Evolutionary conservation across 495 filamentous ascomycete genomes (phyloP).

Genomic region (Penicillium atrosanguineum): DNA sequence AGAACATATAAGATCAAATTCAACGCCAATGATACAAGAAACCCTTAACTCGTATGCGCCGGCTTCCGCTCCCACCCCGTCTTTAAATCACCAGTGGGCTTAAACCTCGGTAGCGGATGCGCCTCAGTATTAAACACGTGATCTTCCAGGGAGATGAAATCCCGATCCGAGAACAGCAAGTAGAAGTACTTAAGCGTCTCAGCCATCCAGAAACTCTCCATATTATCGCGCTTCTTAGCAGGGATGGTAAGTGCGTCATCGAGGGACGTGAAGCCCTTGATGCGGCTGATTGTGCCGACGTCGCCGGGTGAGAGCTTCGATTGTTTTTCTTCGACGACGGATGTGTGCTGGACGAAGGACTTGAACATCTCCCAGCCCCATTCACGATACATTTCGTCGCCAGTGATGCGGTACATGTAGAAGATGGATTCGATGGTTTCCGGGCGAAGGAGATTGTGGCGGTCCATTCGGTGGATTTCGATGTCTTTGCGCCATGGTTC

Average conservation of each 20-base stretch:
- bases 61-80: conserved; percentile 86
- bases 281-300: conserved; percentile 15
- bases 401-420: conserved; percentile 98
- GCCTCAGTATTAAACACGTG: conserved; percentile 96
- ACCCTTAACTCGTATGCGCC: not conserved
- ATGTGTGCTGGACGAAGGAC: conserved; percentile 79
- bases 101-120: conserved; percentile 85
- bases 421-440: conserved; percentile 94
- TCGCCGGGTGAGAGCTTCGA: conserved; percentile 6
- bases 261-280: conserved; percentile 75
- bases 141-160: conserved; percentile 78
- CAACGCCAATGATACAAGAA: conserved; percentile 1
- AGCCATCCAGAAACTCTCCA: conserved; percentile 96
- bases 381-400: conserved; percentile 82
- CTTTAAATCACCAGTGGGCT: conserved; percentile 70
- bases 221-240: conserved; percentile 67
- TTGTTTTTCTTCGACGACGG: conserved; percentile 58
- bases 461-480: conserved; percentile 69
- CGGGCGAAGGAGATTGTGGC: conserved; percentile 92
- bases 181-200: conserved; percentile 99
- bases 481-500: conserved; percentile 68
- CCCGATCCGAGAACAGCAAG: conserved; percentile 82
- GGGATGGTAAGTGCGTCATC: conserved; percentile 70
- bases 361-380: conserved; percentile 99
- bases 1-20: not conserved